A percentile compares a stretch with the other conserved stretches of the same genome.
Evolutionary conservation across 768 basidiomycete genomes (phyloP).

Genomic region (Lactarius hengduanensis): DNA sequence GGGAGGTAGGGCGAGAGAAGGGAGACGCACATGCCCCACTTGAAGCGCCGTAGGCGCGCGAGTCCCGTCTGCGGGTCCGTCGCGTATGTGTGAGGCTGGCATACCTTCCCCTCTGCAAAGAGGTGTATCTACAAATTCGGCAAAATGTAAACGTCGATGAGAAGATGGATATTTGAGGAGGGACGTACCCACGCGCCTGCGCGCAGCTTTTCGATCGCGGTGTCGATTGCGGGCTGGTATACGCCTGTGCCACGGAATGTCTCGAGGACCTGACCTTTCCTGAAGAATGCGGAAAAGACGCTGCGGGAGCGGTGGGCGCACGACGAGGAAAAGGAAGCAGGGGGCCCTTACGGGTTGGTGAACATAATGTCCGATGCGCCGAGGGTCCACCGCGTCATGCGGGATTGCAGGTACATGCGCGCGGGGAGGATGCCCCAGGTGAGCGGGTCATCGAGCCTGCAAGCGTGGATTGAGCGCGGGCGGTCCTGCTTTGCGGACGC

Average conservation of each 20-base stretch:
- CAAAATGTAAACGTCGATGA: too few relatives aligned
- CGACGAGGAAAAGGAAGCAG: constrained; percentile 7
- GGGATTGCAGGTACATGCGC: constrained; percentile 54
- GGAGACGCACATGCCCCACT: constrained; percentile 88
- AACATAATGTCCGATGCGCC: constrained; percentile 95
- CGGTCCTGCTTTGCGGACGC: background rate
- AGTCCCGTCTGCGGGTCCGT: constrained; percentile 40
- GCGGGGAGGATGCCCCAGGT: constrained; percentile 85
- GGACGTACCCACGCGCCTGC: constrained; percentile 79
- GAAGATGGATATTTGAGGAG: background rate
- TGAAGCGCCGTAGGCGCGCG: constrained; percentile 68
- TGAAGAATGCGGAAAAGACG: constrained; percentile 81
- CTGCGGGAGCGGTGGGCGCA: constrained; percentile 45
- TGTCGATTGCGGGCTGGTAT: constrained; percentile 81
- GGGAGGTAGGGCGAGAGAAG: constrained; percentile 1
- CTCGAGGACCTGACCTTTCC: constrained; percentile 86
- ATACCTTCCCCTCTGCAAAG: constrained; percentile 87
- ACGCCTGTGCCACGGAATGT: constrained; percentile 90
- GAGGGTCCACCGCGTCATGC: constrained; percentile 82
- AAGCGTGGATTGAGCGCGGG: constrained; percentile 7
- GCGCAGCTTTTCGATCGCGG: constrained; percentile 78
- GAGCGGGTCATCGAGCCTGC: constrained; percentile 78
- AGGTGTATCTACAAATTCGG: constrained; percentile 66
- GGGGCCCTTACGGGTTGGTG: constrained; percentile 71
- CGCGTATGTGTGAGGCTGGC: constrained; percentile 61